Percentiles rank a stretch among this genome's conserved stretches.
phyloP scores from a whole-genome alignment of 176 grass and related monocot species.

The Hordeum marinum region DNA sequence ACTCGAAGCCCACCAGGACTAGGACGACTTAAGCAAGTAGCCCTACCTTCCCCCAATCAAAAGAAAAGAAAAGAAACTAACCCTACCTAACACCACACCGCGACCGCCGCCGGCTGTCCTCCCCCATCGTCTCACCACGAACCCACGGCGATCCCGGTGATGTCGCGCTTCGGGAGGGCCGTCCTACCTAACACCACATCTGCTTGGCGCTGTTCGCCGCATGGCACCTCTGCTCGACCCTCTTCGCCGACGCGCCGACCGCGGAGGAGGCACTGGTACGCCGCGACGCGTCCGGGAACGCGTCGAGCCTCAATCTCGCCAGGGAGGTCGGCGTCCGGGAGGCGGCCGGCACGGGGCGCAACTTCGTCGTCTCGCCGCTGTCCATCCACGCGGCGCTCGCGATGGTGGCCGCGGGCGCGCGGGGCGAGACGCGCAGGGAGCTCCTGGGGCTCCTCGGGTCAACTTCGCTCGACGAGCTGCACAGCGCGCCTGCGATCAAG shows the following conservation, averaged over 20 bases:
- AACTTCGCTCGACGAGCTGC: neutral
- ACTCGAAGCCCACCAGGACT: too few relatives aligned
- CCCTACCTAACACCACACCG: too few relatives aligned
- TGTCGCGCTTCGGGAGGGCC: neutral
- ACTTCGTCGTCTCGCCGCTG: conserved; percentile 22
- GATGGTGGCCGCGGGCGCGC: conserved; percentile 1
- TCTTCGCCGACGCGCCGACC: neutral
- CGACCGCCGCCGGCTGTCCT: too few relatives aligned
- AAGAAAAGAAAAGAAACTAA: too few relatives aligned
- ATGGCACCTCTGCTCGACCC: neutral
- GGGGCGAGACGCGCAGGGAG: conserved; percentile 1
- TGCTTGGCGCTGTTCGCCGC: neutral
- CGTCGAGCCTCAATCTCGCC: neutral
- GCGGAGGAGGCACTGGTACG: neutral
- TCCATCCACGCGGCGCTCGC: conserved; percentile 20
- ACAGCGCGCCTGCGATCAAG: neutral
- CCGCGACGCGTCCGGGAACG: neutral
- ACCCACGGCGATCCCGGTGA: neutral
- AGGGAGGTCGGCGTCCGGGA: neutral
- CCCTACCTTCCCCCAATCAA: too few relatives aligned
- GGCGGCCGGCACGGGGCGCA: neutral
- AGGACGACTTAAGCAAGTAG: too few relatives aligned
- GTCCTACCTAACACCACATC: too few relatives aligned
- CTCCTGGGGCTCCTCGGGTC: conserved; percentile 1
- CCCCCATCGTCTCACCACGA: too few relatives aligned